phyloP scores from a whole-genome alignment of 2,329 filamentous ascomycete species.

The Pestalotiopsis sp. region DNA sequence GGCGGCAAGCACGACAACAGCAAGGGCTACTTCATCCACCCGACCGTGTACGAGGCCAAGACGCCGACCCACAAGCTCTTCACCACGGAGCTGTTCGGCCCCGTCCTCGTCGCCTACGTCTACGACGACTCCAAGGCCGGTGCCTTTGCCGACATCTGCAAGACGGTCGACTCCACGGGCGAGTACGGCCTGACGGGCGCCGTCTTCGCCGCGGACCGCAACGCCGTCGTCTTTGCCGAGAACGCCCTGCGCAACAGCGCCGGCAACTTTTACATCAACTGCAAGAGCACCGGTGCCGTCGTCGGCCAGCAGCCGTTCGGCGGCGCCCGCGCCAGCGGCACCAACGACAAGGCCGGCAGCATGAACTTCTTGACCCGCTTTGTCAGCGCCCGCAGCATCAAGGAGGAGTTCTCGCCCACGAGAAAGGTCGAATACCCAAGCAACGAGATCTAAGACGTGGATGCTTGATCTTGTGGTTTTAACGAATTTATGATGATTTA shows the following conservation, averaged over 20 bases:
- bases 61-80: slow-evolving; percentile 76
- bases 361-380: slow-evolving; percentile 65
- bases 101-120: slow-evolving; percentile 72
- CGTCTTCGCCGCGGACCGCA: slow-evolving; percentile 72
- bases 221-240: slow-evolving; percentile 68
- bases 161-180: slow-evolving; percentile 69
- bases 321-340: slow-evolving; percentile 67
- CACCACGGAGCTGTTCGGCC: slow-evolving; percentile 80
- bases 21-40: slow-evolving; percentile 81
- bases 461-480: neutral
- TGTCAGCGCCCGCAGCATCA: slow-evolving; percentile 67
- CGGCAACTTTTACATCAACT: slow-evolving; percentile 86
- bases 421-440: slow-evolving; percentile 69
- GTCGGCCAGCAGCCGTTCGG: slow-evolving; percentile 75
- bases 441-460: slow-evolving; percentile 57
- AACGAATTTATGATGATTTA: neutral
- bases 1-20: slow-evolving; percentile 78
- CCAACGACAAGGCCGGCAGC: slow-evolving; percentile 74
- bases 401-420: slow-evolving; percentile 73
- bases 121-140: slow-evolving; percentile 68
- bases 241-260: slow-evolving; percentile 71
- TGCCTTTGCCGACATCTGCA: slow-evolving; percentile 61
- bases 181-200: slow-evolving; percentile 80
- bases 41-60: slow-evolving; percentile 77
- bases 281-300: slow-evolving; percentile 75